Evolutionary conservation across 768 basidiomycete genomes (phyloP).

Genomic region (Cantharellus cinnabarinus): DNA sequence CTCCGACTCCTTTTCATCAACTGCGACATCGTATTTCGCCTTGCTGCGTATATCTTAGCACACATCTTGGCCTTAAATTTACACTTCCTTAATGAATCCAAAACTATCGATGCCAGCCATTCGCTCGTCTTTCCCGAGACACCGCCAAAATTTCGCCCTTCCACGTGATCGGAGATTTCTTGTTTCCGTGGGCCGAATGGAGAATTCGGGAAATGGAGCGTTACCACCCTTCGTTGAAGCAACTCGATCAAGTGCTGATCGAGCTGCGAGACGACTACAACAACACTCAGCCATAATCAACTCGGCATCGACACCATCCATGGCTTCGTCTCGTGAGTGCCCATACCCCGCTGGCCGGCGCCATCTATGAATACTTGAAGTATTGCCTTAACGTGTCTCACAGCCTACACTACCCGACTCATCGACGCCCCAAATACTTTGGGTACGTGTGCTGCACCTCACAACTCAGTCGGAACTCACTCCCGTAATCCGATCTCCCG

Average conservation of each 20-base stretch:
- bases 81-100: no score
- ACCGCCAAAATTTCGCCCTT: no score
- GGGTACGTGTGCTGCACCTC: constrained; percentile 29
- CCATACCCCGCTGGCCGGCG: not conserved
- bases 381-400: not conserved
- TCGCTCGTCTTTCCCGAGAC: no score
- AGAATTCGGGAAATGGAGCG: no score
- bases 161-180: no score
- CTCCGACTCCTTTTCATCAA: no score
- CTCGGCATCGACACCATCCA: not conserved
- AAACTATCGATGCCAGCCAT: no score
- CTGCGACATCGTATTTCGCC: no score
- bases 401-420: constrained; percentile 42
- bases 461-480: not conserved
- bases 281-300: not conserved
- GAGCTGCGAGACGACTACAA: not conserved
- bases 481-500: not conserved
- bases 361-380: not conserved
- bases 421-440: constrained; percentile 84
- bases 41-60: no score
- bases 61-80: no score
- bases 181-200: no score
- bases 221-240: not conserved
- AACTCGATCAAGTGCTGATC: not conserved
- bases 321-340: not conserved